Conservation (phyloP, 768 basidiomycete genomes). For the Saitozyma sp. region DNA sequence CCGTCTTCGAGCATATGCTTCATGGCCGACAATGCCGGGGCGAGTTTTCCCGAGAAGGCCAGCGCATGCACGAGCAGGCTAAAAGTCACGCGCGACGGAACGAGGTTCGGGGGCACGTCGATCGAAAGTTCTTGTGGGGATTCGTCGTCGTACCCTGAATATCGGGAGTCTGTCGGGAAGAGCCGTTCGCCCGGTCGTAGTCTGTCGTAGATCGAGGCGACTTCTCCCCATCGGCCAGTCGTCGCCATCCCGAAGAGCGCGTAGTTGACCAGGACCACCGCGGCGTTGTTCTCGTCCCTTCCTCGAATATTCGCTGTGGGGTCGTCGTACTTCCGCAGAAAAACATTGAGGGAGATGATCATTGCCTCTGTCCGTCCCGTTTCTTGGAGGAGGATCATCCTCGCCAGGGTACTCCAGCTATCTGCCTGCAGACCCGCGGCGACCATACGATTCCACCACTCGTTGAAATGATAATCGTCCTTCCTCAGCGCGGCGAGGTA, state of each 20-base stretch:
- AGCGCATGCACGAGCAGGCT: conserved; percentile 30
- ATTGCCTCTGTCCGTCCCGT: conserved; percentile 11
- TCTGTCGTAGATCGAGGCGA: conserved; percentile 21
- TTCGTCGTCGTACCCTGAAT: not conserved
- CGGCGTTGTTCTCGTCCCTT: not conserved
- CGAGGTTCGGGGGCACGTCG: conserved; percentile 19
- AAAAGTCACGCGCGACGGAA: conserved; percentile 25
- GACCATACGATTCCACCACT: conserved; percentile 13
- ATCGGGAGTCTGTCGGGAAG: not conserved
- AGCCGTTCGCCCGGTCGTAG: conserved; percentile 1
- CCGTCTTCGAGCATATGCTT: conserved; percentile 35
- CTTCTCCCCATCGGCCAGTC: conserved; percentile 25
- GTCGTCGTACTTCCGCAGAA: conserved; percentile 3
- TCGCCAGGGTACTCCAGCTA: conserved; percentile 21
- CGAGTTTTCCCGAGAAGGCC: conserved; percentile 30
- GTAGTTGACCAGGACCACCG: conserved; percentile 26
- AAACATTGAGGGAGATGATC: conserved; percentile 9
- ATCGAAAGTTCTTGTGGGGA: conserved; percentile 7
- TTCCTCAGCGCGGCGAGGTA: conserved; percentile 32
- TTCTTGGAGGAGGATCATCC: conserved; percentile 21
- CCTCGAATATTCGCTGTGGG: not conserved
- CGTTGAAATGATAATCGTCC: conserved; percentile 13
- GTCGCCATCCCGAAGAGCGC: conserved; percentile 29
- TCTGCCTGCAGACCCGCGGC: conserved; percentile 15
- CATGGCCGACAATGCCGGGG: conserved; percentile 32